These are phyloP conservation scores for Rhizopus sp. DNA, from an alignment of 371 early-diverging fungal genomes.

Conservation along the genomic window DNA sequence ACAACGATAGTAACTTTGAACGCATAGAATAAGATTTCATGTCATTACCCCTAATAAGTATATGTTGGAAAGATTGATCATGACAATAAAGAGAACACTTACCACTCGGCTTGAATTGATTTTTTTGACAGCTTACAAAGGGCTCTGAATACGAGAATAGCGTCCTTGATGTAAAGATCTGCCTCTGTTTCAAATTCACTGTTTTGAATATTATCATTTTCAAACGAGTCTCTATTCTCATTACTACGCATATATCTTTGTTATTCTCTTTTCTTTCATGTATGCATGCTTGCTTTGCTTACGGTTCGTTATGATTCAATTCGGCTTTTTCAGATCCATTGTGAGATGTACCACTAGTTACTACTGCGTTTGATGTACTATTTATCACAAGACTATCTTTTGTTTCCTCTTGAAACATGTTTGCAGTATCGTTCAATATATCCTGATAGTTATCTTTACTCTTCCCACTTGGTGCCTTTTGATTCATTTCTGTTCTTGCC, in stretches of 20 bases:
- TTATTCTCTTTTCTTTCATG: not conserved
- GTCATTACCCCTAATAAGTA: constrained; percentile 42
- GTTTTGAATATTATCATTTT: constrained; percentile 26
- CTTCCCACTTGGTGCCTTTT: constrained; percentile 36
- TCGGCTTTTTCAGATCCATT: not conserved
- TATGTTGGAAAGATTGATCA: not conserved
- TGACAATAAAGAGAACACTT: constrained; percentile 1
- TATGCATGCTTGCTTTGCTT: not conserved
- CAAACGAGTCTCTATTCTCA: constrained; percentile 37
- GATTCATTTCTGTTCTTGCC: constrained; percentile 51
- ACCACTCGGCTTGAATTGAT: constrained; percentile 55
- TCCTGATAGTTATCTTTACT: constrained; percentile 47
- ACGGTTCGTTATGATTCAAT: not conserved
- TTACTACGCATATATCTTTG: not conserved
- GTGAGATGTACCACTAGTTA: not conserved
- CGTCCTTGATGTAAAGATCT: constrained; percentile 70
- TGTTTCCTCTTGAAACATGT: constrained; percentile 44
- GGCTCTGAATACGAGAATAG: constrained; percentile 87
- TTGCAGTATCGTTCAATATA: constrained; percentile 48
- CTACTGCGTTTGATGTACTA: not conserved
- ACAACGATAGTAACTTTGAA: constrained; percentile 65
- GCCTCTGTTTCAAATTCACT: constrained; percentile 40
- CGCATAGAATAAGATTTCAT: constrained; percentile 62
- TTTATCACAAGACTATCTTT: not conserved
- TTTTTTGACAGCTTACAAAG: constrained; percentile 92